Conservation (phyloP, 1,139 yeast genomes). For the Candida tropicalis region DNA sequence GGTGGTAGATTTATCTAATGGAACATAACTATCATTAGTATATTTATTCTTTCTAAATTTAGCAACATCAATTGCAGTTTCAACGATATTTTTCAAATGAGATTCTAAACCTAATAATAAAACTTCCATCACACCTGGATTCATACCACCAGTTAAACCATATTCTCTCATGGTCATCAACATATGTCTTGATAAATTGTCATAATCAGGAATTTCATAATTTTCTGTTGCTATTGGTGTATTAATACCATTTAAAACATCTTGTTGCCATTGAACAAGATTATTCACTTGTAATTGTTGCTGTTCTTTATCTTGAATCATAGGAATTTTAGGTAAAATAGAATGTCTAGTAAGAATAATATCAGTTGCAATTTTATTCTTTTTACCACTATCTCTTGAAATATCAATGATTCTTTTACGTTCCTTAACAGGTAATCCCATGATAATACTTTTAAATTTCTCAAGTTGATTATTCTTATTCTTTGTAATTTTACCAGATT, state of each 20-base stretch:
- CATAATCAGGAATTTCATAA: slow-evolving; percentile 82
- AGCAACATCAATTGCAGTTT: slow-evolving; percentile 73
- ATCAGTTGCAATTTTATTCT: slow-evolving; percentile 73
- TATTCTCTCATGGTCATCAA: slow-evolving; percentile 87
- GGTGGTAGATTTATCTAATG: slow-evolving; percentile 11
- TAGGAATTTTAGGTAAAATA: slow-evolving; percentile 85
- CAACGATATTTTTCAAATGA: slow-evolving; percentile 74
- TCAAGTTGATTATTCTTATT: slow-evolving; percentile 70
- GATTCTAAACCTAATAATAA: slow-evolving; percentile 76
- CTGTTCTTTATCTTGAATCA: slow-evolving; percentile 60
- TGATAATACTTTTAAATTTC: slow-evolving; percentile 78
- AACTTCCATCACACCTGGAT: slow-evolving; percentile 74
- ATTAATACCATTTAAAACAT: slow-evolving; percentile 85
- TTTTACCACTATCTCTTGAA: slow-evolving; percentile 78
- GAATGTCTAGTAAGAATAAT: slow-evolving; percentile 83
- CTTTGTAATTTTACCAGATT: slow-evolving; percentile 45
- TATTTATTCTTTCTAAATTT: slow-evolving; percentile 60
- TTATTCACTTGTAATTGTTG: slow-evolving; percentile 55
- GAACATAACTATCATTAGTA: slow-evolving; percentile 43
- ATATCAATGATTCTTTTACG: slow-evolving; percentile 82
- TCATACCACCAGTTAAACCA: slow-evolving; percentile 84
- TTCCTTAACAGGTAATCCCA: slow-evolving; percentile 85
- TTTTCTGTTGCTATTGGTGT: slow-evolving; percentile 80
- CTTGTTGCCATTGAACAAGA: slow-evolving; percentile 88
- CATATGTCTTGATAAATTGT: slow-evolving; percentile 67